A percentile compares a stretch with the other conserved stretches of the same genome.
Conservation (phyloP, 2,329 filamentous ascomycete species). For the Ceratocystis cacaofunesta region DNA sequence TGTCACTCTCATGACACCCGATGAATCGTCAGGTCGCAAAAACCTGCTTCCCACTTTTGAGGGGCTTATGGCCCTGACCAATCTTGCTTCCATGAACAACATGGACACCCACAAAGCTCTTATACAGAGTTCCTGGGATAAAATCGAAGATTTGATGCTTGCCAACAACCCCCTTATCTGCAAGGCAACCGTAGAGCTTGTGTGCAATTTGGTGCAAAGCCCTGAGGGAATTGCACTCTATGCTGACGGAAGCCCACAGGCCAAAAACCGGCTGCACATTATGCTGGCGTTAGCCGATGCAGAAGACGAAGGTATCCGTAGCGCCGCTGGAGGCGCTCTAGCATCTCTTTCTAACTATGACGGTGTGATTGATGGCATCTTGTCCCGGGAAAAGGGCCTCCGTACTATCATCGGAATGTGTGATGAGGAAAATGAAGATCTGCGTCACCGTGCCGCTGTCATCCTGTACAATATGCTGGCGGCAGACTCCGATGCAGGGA, state of each 20-base stretch:
- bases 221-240: constrained; percentile 54
- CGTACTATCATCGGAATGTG: constrained; percentile 70
- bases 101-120: constrained; percentile 51
- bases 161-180: constrained; percentile 60
- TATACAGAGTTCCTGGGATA: constrained; percentile 56
- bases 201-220: constrained; percentile 75
- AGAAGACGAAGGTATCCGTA: constrained; percentile 63
- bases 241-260: constrained; percentile 49
- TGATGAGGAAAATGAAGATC: constrained; percentile 52
- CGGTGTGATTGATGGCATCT: constrained; percentile 52
- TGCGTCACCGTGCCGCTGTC: constrained; percentile 60
- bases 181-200: constrained; percentile 71
- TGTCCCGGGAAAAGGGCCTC: constrained; percentile 57
- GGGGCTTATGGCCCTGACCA: constrained; percentile 79
- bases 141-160: constrained; percentile 71
- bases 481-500: constrained; percentile 50
- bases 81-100: constrained; percentile 69
- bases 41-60: constrained; percentile 86
- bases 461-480: constrained; percentile 58
- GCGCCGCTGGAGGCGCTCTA: constrained; percentile 75
- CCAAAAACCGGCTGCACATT: constrained; percentile 62
- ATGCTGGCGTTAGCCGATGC: constrained; percentile 77
- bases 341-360: constrained; percentile 73
- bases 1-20: constrained; percentile 53
- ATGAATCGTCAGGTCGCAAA: constrained; percentile 46